Base-by-base conservation (phyloP, 1,284 basidiomycete species). In the Trametes pubescens region DNA sequence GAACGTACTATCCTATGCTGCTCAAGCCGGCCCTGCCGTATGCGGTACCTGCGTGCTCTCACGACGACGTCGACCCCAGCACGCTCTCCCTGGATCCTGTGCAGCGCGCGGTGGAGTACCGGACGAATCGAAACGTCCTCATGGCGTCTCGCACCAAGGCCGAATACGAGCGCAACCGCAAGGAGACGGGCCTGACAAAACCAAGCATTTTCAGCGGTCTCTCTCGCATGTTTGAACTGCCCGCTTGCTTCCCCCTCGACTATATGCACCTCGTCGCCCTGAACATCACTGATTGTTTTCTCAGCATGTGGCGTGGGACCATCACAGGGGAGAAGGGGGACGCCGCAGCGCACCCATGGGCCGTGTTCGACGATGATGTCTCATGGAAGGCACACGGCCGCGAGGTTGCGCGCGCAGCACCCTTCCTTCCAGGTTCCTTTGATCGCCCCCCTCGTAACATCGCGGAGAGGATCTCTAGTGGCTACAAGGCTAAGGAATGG, bases 191-290 rank as follows among this genome's bases (percentile, higher is more conserved):
- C 4, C 26, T 51, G 14, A n/a, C 13, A 4, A 52, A 52, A 14
- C 51, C 51, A 1, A 37, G 34, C 11, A 52, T 52, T 1, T 52
- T 52, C 10, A 22, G 34, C 18, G 51, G 51, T 1, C 16, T 52
- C 1, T 22, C 51, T 35, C 35, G 51, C 3, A 22, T 14, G 4
- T 35, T 52, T 8, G 34, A n/a, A 18, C n/a, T 38, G 4, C 51
- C 51, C 3, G 34, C 8, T 7, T 21, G 51, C n/a, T 52, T 38
- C 11, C 18, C n/a, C 16, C 16, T 35, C 7, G 66, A 73, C 59
- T 21, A 66, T 48, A 78, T 79, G 76, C 76, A 79, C 59, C 57
- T 73, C 8, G 47, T 60, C 18, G 22, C 68, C 13, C 56, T 77
- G 13, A 78, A 79, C 65, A 59, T 74, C 11, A 29, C 72, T 16